These are phyloP conservation scores for Entomortierella beljakovae DNA, from an alignment of 192 early-diverging fungal species.

Conservation along the genomic window DNA sequence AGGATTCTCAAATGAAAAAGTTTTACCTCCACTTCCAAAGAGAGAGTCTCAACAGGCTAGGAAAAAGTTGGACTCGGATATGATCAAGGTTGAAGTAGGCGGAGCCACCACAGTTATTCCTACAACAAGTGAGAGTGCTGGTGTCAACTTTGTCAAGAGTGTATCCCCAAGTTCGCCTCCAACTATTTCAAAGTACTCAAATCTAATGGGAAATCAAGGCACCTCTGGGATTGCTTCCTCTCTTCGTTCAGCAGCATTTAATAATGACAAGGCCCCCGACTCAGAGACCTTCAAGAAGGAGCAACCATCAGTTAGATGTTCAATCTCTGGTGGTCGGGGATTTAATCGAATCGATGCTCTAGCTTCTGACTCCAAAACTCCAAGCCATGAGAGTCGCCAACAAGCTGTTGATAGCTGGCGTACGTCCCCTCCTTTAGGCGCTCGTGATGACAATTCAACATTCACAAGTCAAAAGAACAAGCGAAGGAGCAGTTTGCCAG, in stretches of 20 bases:
- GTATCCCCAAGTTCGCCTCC: conserved; percentile 19
- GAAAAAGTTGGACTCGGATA: conserved; percentile 31
- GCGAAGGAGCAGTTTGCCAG: conserved; percentile 52
- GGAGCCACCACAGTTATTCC: conserved; percentile 34
- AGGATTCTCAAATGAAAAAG: conserved; percentile 39
- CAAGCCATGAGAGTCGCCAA: conserved; percentile 12
- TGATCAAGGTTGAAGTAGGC: conserved; percentile 52
- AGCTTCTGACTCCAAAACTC: conserved; percentile 7
- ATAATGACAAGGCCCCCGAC: conserved; percentile 5
- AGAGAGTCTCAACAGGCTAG: not conserved
- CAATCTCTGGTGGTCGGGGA: conserved; percentile 21
- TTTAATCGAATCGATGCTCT: conserved; percentile 41
- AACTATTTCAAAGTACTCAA: not conserved
- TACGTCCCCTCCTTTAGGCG: conserved; percentile 28
- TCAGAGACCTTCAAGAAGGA: not conserved
- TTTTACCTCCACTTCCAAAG: conserved; percentile 30
- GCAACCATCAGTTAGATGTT: not conserved
- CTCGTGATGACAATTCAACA: conserved; percentile 1
- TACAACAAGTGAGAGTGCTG: conserved; percentile 26
- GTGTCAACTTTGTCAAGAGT: conserved; percentile 44
- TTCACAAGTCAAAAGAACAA: conserved; percentile 42
- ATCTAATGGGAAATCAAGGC: conserved; percentile 9
- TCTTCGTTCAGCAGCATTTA: conserved; percentile 22
- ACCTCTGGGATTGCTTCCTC: conserved; percentile 31
- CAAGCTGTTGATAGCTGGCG: conserved; percentile 43